These are phyloP conservation scores for Parastagonospora nodorum DNA, from an alignment of 2,329 filamentous ascomycete genomes.

Conservation along the genomic window DNA sequence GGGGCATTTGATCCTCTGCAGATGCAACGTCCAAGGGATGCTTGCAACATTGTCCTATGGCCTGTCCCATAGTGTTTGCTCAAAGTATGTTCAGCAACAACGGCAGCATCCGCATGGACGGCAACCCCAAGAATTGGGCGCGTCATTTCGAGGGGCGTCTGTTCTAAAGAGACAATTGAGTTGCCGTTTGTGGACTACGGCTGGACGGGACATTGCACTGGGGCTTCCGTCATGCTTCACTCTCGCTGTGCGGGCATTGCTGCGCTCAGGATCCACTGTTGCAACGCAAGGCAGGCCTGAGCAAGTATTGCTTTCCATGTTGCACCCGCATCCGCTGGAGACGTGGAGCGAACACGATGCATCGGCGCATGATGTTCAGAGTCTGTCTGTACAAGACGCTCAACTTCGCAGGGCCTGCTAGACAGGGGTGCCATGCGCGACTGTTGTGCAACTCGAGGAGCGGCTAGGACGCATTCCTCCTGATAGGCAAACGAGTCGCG, in stretches of 20 bases:
- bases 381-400: not conserved
- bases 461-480: slow-evolving; percentile 21
- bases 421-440: slow-evolving; percentile 47
- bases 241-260: slow-evolving; percentile 9
- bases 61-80: not conserved
- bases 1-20: not conserved
- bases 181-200: not conserved
- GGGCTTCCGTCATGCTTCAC: slow-evolving; percentile 23
- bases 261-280: not conserved
- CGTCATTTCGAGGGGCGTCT: too few relatives aligned
- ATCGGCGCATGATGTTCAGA: slow-evolving; percentile 18
- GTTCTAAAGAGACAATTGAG: not conserved
- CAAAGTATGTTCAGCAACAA: not conserved
- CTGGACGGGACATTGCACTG: slow-evolving; percentile 1
- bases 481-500: slow-evolving; percentile 16
- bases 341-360: slow-evolving; percentile 21
- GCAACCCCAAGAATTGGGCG: not conserved
- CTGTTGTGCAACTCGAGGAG: slow-evolving; percentile 18
- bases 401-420: slow-evolving; percentile 1
- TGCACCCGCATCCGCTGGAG: slow-evolving; percentile 34
- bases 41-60: not conserved
- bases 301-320: slow-evolving; percentile 24
- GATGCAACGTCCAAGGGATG: slow-evolving; percentile 11
- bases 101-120: not conserved
- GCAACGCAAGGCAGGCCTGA: slow-evolving; percentile 24